Percentiles rank a stretch among this genome's conserved stretches.
These are phyloP conservation scores for Candida montana DNA, from an alignment of 805 yeast genomes.

Conservation along the genomic window DNA sequence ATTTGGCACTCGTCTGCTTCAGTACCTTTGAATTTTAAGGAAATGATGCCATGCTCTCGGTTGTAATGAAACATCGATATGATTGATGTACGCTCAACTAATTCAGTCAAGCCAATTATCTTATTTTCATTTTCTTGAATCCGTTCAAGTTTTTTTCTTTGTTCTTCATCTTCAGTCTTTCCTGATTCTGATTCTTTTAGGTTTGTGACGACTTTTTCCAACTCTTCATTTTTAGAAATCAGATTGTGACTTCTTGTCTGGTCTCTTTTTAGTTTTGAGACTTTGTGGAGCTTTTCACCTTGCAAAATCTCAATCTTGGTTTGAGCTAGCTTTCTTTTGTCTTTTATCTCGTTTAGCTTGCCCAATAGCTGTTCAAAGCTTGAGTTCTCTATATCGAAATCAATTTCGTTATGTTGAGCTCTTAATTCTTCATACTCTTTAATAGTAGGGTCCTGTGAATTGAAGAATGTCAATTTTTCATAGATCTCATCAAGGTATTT, in stretches of 20 bases:
- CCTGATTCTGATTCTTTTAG: slow-evolving; percentile 4
- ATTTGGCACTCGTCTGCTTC: slow-evolving; percentile 1
- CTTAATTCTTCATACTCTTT: slow-evolving; percentile 7
- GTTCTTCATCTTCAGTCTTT: slow-evolving; percentile 1
- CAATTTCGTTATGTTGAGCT: background rate
- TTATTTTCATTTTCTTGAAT: slow-evolving; percentile 13
- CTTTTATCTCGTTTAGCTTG: slow-evolving; percentile 1
- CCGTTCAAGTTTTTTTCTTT: slow-evolving; percentile 4
- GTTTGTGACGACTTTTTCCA: slow-evolving; percentile 6
- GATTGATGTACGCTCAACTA: slow-evolving; percentile 10
- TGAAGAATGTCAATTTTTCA: slow-evolving; percentile 13
- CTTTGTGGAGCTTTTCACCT: background rate
- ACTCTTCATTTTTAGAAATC: slow-evolving; percentile 2
- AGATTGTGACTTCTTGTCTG: background rate
- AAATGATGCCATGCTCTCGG: slow-evolving; percentile 3
- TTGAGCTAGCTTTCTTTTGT: slow-evolving; percentile 4
- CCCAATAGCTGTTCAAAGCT: background rate
- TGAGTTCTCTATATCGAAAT: slow-evolving; percentile 3
- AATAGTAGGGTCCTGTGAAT: slow-evolving; percentile 13
- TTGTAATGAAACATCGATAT: slow-evolving; percentile 7
- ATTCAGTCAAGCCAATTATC: slow-evolving; percentile 7
- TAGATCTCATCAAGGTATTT: slow-evolving; percentile 11
- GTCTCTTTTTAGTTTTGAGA: slow-evolving; percentile 3
- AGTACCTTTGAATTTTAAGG: slow-evolving; percentile 6
- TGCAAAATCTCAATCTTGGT: slow-evolving; percentile 1